phyloP scores from a whole-genome alignment of 1,139 yeast genomes.

The Pichia kudriavzevii region DNA sequence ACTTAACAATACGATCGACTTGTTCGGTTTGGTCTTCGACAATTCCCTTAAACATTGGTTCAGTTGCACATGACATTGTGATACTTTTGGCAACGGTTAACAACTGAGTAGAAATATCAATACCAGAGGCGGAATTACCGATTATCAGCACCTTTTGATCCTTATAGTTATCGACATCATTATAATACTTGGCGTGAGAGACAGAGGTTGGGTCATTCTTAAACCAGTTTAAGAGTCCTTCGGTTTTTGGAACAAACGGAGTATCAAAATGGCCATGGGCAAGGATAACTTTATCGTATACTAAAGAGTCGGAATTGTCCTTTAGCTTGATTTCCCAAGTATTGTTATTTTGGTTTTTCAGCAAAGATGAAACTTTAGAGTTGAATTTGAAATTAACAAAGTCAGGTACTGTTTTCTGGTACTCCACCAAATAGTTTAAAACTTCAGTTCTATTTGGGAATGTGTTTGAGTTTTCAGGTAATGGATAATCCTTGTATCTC shows the following conservation, averaged over 20 bases:
- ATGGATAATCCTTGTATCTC: slow-evolving; percentile 35
- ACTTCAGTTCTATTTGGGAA: slow-evolving; percentile 38
- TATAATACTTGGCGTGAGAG: slow-evolving; percentile 40
- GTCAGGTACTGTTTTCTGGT: slow-evolving; percentile 31
- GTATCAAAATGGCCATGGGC: slow-evolving; percentile 45
- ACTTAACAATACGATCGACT: slow-evolving; percentile 28
- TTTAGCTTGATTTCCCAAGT: slow-evolving; percentile 25
- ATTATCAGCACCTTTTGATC: slow-evolving; percentile 39
- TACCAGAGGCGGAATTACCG: slow-evolving; percentile 43
- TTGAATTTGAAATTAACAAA: slow-evolving; percentile 26
- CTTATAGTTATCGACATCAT: slow-evolving; percentile 29
- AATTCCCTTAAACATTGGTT: slow-evolving; percentile 27
- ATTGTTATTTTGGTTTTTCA: slow-evolving; percentile 17
- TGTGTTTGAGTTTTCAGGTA: slow-evolving; percentile 28
- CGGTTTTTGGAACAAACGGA: slow-evolving; percentile 39
- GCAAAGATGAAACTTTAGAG: slow-evolving; percentile 25
- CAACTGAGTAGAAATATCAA: slow-evolving; percentile 40
- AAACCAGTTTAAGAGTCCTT: slow-evolving; percentile 36
- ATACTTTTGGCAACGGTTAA: slow-evolving; percentile 35
- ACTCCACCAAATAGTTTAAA: slow-evolving; percentile 31
- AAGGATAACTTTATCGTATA: slow-evolving; percentile 38
- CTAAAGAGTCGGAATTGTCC: slow-evolving; percentile 6
- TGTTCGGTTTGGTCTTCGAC: slow-evolving; percentile 29
- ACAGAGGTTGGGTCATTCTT: slow-evolving; percentile 29
- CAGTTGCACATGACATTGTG: slow-evolving; percentile 31